Evolutionary conservation across 1,284 basidiomycete genomes (phyloP), one percentile per base, ranked within the genome.

Genomic region (Polyporus tsugae): DNA sequence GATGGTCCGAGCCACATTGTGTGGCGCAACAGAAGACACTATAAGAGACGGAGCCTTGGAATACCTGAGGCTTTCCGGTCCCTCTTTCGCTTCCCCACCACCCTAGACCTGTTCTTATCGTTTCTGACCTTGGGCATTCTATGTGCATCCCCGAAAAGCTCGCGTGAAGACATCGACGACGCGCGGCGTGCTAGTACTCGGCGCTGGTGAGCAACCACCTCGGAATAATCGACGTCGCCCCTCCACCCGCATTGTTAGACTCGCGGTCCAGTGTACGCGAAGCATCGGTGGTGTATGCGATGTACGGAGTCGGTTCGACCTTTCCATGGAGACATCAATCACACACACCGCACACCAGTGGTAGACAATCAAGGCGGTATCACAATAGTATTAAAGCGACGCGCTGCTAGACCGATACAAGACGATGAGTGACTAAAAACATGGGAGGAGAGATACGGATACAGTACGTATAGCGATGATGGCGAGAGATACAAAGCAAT

Each of bases 401-500:
- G 46, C 22, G 22, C 7, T 22, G 7, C 44, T 22, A 49, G 46
- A 49, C 22, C 10, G 46, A 25, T 49, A 49, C 13, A 15, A 13
- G 41, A 25, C 46, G n/a, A 19, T 49, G 22, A 4, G 22, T 25
- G 46, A 25, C 25, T 2, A 10, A 49, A 49, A 49, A 22, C 46
- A 49, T 49, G 46, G 22, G 17, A 11, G 46, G 13, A 22, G 4
- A 49, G 22, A 49, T 22, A 55, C 13, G 22, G 29, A 33, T 17
- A 55, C 29, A 55, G 46, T 49, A 25, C 33, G 52, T 55, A 55
- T 55, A 35, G 29, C 52, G 29, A 55, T 55, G 52, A 4, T 19
- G 17, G 25, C 6, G 4, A 19, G 29, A 29, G 52, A 33, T 55
- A 35, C 29, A 55, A 1, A 55, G 52, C 52, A 22, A 55, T 4